These are phyloP conservation scores for Exophiala phaeomuriformis DNA, from an alignment of 2,329 filamentous ascomycete genomes.

Conservation along the genomic window DNA sequence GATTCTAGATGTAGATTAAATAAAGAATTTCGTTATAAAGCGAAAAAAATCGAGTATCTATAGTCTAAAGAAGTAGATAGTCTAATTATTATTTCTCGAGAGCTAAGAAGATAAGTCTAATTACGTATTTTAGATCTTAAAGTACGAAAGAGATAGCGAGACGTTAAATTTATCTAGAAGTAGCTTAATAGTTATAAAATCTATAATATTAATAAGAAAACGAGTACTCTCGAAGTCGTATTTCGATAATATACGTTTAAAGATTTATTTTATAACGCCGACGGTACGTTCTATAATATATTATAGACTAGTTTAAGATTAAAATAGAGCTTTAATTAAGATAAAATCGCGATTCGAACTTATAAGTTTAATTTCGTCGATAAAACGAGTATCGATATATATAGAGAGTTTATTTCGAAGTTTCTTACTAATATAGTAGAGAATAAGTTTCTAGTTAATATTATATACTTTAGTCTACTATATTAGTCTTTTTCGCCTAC, in stretches of 20 bases:
- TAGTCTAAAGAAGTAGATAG: not conserved
- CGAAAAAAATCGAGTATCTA: conserved; percentile 1
- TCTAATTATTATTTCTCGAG: not conserved
- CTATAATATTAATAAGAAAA: not conserved
- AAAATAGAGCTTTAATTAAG: conserved; percentile 58
- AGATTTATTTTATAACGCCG: conserved; percentile 66
- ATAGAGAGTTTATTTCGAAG: conserved; percentile 40
- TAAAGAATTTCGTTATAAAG: not conserved
- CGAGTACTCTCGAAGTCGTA: not conserved
- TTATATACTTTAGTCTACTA: conserved; percentile 68
- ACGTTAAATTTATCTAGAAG: not conserved
- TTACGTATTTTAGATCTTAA: not conserved
- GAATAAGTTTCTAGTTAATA: conserved; percentile 48
- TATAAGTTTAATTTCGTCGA: conserved; percentile 52
- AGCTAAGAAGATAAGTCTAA: not conserved
- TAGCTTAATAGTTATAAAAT: not conserved
- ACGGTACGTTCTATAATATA: conserved; percentile 63
- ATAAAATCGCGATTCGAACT: conserved; percentile 49
- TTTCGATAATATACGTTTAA: conserved; percentile 54
- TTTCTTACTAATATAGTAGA: conserved; percentile 30
- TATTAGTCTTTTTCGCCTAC: conserved; percentile 70
- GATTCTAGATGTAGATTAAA: not conserved
- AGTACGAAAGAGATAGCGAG: conserved; percentile 5
- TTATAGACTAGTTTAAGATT: conserved; percentile 51
- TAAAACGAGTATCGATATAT: not conserved